Evolutionary conservation across 169 alveolate species (phyloP).

Genomic region (Plasmodium reichenowi): DNA sequence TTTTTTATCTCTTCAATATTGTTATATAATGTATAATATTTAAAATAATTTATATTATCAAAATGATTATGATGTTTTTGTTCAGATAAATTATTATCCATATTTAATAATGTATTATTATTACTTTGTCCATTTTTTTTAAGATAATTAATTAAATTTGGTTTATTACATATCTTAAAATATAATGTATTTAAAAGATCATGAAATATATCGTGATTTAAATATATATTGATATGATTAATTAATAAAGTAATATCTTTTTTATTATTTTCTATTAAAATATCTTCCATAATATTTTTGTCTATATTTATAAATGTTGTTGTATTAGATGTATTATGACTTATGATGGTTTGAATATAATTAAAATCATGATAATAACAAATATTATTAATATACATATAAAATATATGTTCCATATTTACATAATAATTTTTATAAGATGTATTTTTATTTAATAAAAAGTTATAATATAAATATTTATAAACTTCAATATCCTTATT

Average conservation of each 20-base stretch:
- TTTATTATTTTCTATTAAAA: neutral
- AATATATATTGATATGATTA: slow-evolving; percentile 46
- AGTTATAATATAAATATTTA: slow-evolving; percentile 28
- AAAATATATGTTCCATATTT: slow-evolving; percentile 48
- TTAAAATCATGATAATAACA: slow-evolving; percentile 63
- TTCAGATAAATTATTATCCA: neutral
- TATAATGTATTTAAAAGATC: slow-evolving; percentile 35
- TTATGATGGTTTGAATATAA: neutral
- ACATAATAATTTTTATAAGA: slow-evolving; percentile 53
- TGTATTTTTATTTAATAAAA: slow-evolving; percentile 13
- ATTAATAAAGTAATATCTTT: slow-evolving; percentile 36
- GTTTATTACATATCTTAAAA: slow-evolving; percentile 18
- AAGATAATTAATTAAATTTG: slow-evolving; percentile 13
- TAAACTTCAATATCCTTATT: slow-evolving; percentile 8
- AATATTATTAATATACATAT: slow-evolving; percentile 48
- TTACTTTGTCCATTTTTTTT: neutral
- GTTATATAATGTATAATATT: slow-evolving; percentile 37
- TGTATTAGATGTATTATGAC: neutral
- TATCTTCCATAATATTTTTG: neutral
- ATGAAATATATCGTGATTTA: slow-evolving; percentile 34
- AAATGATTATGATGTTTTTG: neutral
- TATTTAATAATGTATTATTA: neutral
- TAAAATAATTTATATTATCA: slow-evolving; percentile 17
- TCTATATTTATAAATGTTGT: neutral
- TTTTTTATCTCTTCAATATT: slow-evolving; percentile 16